Conservation (phyloP, 1,284 basidiomycete genomes). For the Cystobasidiaceae sp. region DNA sequence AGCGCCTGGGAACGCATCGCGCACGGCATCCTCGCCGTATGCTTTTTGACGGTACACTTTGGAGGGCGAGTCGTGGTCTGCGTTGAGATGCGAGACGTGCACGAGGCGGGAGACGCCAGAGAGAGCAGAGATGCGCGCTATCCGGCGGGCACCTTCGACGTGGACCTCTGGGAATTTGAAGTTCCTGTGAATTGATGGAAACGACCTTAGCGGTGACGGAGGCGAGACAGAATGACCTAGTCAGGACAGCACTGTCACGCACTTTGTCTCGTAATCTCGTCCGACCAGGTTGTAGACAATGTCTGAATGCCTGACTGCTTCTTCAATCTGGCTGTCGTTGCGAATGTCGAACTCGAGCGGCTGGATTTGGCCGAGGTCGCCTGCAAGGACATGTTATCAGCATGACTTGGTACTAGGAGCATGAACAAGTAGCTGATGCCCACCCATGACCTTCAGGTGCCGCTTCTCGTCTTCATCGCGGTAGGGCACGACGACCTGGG, state of each 20-base stretch:
- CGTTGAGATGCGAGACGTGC: slow-evolving; percentile 94
- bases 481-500: slow-evolving; percentile 92
- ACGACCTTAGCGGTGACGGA: not conserved
- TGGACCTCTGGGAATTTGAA: slow-evolving; percentile 75
- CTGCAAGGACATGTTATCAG: not conserved
- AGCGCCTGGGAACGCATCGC: slow-evolving; percentile 74
- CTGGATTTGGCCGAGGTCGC: slow-evolving; percentile 90
- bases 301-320: slow-evolving; percentile 92
- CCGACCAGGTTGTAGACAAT: slow-evolving; percentile 93
- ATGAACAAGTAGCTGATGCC: not conserved
- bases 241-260: slow-evolving; percentile 40
- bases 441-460: slow-evolving; percentile 80
- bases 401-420: not conserved
- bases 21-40: slow-evolving; percentile 82
- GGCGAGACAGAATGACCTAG: not conserved
- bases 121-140: slow-evolving; percentile 70
- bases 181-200: slow-evolving; percentile 56
- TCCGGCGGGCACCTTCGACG: slow-evolving; percentile 61
- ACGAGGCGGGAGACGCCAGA: slow-evolving; percentile 78
- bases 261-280: slow-evolving; percentile 88
- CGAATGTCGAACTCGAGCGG: slow-evolving; percentile 94
- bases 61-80: slow-evolving; percentile 70
- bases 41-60: slow-evolving; percentile 84
- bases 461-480: slow-evolving; percentile 92
- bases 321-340: slow-evolving; percentile 80